Evolutionary conservation across 148 eudicot genomes (phyloP).

Genomic region (Chenopodium album): DNA sequence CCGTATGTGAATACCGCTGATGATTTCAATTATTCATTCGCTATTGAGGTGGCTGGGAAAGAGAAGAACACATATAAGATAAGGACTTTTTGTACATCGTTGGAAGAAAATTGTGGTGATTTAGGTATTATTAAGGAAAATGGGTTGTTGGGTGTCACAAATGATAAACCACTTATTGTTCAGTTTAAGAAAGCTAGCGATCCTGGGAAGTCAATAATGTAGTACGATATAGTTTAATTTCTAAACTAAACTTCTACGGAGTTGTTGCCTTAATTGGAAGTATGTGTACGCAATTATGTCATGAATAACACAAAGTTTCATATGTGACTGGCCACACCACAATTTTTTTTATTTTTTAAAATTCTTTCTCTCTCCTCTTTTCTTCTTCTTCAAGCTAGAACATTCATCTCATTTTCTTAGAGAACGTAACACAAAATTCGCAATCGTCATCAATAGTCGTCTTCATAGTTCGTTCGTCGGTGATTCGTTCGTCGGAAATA

Average conservation of each 20-base stretch:
- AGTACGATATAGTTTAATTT: too few relatives aligned
- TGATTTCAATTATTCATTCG: background rate
- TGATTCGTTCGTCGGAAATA: too few relatives aligned
- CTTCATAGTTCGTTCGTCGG: too few relatives aligned
- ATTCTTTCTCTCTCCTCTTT: too few relatives aligned
- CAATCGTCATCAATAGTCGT: too few relatives aligned
- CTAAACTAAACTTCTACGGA: background rate
- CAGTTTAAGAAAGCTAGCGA: background rate
- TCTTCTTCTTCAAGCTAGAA: too few relatives aligned
- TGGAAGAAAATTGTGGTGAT: background rate
- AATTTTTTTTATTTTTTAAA: too few relatives aligned
- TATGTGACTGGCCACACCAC: too few relatives aligned
- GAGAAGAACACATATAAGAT: background rate
- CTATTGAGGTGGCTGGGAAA: background rate
- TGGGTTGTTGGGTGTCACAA: background rate
- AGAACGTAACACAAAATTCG: too few relatives aligned
- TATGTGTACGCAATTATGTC: background rate
- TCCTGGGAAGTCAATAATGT: too few relatives aligned
- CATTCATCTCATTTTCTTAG: too few relatives aligned
- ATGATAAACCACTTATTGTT: background rate
- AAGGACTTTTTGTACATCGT: background rate
- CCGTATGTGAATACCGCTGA: background rate
- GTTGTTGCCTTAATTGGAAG: background rate
- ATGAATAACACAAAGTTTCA: too few relatives aligned
- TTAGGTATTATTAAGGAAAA: background rate